phyloP scores from a whole-genome alignment of 306 rosid genomes.

The Quercus gilva region DNA sequence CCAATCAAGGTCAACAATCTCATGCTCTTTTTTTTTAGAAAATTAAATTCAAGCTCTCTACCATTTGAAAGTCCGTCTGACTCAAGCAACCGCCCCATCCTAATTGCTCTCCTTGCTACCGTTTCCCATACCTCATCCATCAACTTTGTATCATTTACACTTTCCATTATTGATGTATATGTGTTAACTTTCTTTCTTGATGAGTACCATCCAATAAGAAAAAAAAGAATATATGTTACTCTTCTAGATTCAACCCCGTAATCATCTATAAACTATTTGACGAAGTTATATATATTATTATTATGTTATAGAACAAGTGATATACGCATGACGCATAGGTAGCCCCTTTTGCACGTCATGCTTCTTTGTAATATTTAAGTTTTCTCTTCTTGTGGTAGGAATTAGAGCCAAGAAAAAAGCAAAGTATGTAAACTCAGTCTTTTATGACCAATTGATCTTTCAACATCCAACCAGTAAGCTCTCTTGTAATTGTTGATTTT shows the following conservation, averaged over 20 bases:
- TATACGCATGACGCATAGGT: constrained; percentile 22
- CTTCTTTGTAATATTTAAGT: neutral
- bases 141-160: constrained; percentile 6
- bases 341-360: constrained; percentile 14
- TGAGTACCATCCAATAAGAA: constrained; percentile 26
- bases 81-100: constrained; percentile 54
- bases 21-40: constrained; percentile 28
- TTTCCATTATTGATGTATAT: constrained; percentile 31
- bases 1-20: constrained; percentile 57
- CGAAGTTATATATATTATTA: neutral
- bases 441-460: neutral
- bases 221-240: neutral
- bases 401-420: neutral
- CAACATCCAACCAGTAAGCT: neutral
- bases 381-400: neutral
- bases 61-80: constrained; percentile 28
- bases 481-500: neutral
- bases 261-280: constrained; percentile 14
- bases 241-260: constrained; percentile 27
- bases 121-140: neutral
- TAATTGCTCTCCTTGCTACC: constrained; percentile 25
- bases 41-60: constrained; percentile 22
- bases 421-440: neutral
- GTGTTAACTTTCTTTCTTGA: neutral
- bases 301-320: neutral